These are phyloP conservation scores for Lactarius indigo DNA, from an alignment of 768 basidiomycete species.

Conservation along the genomic window DNA sequence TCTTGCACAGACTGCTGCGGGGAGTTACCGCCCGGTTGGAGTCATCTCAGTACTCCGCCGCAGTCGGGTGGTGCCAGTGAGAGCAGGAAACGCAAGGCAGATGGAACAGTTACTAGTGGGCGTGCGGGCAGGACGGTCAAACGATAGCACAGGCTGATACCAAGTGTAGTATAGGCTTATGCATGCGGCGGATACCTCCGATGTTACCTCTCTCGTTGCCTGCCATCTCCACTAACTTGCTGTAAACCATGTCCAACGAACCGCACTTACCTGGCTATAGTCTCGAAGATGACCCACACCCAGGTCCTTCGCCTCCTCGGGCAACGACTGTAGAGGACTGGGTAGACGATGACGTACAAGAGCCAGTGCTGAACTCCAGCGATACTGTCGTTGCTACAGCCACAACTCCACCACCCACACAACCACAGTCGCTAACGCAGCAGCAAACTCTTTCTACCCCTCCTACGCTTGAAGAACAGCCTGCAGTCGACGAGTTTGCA, in stretches of 20 bases:
- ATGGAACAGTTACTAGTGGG: neutral
- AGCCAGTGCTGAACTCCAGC: neutral
- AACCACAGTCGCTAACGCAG: neutral
- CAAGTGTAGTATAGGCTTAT: neutral
- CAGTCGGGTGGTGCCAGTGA: neutral
- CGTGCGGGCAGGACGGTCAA: neutral
- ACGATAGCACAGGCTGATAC: neutral
- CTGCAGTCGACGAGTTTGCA: slow-evolving; percentile 22
- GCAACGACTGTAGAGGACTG: too few relatives aligned
- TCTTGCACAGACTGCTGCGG: slow-evolving; percentile 38
- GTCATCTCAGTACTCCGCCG: neutral
- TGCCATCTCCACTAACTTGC: neutral
- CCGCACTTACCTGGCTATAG: slow-evolving; percentile 11
- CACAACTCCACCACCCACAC: neutral
- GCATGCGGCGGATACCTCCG: neutral
- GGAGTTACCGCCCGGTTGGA: neutral
- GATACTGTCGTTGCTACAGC: neutral
- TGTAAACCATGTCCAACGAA: slow-evolving; percentile 5
- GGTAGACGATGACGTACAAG: too few relatives aligned
- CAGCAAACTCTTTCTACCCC: neutral
- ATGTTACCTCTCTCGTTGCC: neutral
- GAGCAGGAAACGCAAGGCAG: slow-evolving; percentile 17
- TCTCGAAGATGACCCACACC: slow-evolving; percentile 15
- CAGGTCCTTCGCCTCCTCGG: neutral
- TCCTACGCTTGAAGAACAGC: neutral